A percentile compares a stretch with the other conserved stretches of the same genome.
Conservation (phyloP, 2,329 filamentous ascomycete species). For the Colletotrichum lini region DNA sequence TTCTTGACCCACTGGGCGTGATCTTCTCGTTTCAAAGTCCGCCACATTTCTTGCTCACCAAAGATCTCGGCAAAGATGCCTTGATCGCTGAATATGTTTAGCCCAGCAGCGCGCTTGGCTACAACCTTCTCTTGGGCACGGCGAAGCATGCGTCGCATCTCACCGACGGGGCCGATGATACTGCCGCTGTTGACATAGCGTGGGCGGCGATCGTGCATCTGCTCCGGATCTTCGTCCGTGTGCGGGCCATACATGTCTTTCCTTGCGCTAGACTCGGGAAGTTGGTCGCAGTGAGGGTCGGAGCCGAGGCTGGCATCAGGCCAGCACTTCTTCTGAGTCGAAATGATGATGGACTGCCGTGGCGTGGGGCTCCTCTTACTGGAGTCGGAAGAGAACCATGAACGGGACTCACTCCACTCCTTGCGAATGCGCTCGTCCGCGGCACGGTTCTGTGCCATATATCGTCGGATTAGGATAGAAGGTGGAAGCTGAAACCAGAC, state of each 20-base stretch:
- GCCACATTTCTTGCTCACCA: constrained; percentile 47
- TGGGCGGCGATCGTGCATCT: constrained; percentile 45
- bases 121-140: constrained; percentile 46
- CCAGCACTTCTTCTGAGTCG: constrained; percentile 46
- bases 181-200: constrained; percentile 51
- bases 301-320: constrained; percentile 41
- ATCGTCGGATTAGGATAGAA: constrained; percentile 53
- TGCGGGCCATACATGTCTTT: constrained; percentile 45
- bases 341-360: constrained; percentile 46
- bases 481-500: constrained; percentile 58
- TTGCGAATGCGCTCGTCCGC: constrained; percentile 49
- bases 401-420: constrained; percentile 44
- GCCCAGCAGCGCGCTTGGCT: constrained; percentile 32
- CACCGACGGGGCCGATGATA: constrained; percentile 49
- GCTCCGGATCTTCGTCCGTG: constrained; percentile 42
- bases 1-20: neutral
- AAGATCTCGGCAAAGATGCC: constrained; percentile 51
- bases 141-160: constrained; percentile 47
- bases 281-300: constrained; percentile 45
- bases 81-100: constrained; percentile 49
- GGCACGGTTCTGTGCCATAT: constrained; percentile 52
- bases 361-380: constrained; percentile 43
- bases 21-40: constrained; percentile 7
- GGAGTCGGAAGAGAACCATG: neutral
- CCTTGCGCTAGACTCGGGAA: constrained; percentile 46